Conservation (phyloP, 169 alveolate species). For the Plasmodium gallinaceum region DNA sequence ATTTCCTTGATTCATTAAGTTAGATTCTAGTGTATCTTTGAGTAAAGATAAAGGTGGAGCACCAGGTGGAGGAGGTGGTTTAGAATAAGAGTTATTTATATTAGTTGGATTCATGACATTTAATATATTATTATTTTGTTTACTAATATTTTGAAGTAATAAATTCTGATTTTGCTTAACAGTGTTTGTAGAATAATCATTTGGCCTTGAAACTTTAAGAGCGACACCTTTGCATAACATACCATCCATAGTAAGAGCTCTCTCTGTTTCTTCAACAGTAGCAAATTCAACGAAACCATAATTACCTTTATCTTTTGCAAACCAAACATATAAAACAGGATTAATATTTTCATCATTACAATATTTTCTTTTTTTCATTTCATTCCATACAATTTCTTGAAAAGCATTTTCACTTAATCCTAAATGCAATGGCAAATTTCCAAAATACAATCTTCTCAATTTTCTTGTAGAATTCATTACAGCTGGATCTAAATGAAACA, state of each 20-base stretch:
- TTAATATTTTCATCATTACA: constrained; percentile 91
- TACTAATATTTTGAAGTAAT: not conserved
- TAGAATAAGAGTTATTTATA: not conserved
- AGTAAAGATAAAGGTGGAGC: constrained; percentile 24
- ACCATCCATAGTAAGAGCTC: constrained; percentile 93
- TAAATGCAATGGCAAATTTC: constrained; percentile 90
- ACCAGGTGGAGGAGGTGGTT: constrained; percentile 71
- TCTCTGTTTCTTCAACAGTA: constrained; percentile 93
- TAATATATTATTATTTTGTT: not conserved
- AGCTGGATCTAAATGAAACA: constrained; percentile 89
- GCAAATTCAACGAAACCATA: constrained; percentile 94
- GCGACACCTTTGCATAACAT: constrained; percentile 92
- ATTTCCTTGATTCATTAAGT: constrained; percentile 66
- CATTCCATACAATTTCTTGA: constrained; percentile 92
- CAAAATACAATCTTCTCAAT: constrained; percentile 91
- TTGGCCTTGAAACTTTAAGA: constrained; percentile 92
- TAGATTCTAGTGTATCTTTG: constrained; percentile 11
- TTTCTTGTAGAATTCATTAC: constrained; percentile 91
- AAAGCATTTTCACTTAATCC: constrained; percentile 92
- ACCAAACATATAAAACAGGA: constrained; percentile 94
- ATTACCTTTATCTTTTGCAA: constrained; percentile 94
- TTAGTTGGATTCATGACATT: not conserved
- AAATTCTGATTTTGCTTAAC: constrained; percentile 59
- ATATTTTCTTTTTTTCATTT: constrained; percentile 89
- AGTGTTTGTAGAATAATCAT: constrained; percentile 88